Conservation (phyloP, 257 asterid species). For the Gentiana macrophylla region DNA sequence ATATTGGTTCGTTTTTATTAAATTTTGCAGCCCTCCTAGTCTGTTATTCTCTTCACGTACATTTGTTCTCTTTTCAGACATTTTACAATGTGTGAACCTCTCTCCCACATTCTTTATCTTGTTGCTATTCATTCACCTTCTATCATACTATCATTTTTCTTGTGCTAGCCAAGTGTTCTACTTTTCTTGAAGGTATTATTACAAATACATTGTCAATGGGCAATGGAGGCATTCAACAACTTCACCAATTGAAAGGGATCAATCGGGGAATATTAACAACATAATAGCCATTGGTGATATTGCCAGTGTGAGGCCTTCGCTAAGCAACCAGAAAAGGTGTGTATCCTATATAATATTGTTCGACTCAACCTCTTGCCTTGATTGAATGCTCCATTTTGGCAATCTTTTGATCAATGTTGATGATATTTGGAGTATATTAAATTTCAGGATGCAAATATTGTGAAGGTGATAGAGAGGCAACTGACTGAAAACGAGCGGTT, state of each 20-base stretch:
- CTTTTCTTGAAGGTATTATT: constrained; percentile 52
- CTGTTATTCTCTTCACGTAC: no score
- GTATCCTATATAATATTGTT: not conserved
- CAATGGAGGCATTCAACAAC: constrained; percentile 85
- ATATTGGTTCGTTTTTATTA: no score
- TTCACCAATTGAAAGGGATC: constrained; percentile 92
- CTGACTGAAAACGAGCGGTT: constrained; percentile 93
- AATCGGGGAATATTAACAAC: constrained; percentile 69
- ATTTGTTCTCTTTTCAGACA: no score
- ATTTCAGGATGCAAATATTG: constrained; percentile 72
- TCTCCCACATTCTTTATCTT: no score
- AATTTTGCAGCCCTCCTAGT: no score
- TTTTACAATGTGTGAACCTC: no score
- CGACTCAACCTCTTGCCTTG: not conserved
- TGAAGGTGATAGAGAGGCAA: constrained; percentile 92
- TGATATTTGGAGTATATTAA: not conserved
- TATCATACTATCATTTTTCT: not conserved
- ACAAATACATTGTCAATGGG: constrained; percentile 65
- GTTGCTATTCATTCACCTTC: constrained; percentile 4
- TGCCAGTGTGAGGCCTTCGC: constrained; percentile 75
- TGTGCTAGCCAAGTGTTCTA: not conserved
- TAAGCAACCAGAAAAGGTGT: constrained; percentile 67
- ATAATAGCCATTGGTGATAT: constrained; percentile 68
- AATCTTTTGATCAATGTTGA: not conserved
- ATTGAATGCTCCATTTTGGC: no score